Conservation (phyloP, 805 yeast species). For the Nakazawaea wyomingensis region DNA sequence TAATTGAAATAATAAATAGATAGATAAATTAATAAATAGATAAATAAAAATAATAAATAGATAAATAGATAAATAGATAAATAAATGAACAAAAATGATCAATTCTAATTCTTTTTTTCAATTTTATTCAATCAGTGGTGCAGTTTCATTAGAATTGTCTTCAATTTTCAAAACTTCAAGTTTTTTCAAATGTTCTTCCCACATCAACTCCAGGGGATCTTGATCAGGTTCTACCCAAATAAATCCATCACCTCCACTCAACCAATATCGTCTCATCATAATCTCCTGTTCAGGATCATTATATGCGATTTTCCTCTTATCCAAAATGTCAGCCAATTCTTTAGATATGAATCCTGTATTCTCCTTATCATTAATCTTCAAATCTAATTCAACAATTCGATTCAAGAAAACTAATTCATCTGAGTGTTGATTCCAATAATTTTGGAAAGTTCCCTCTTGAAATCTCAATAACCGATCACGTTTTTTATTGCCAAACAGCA, state of each 20-base stretch:
- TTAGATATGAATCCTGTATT: slow-evolving; percentile 30
- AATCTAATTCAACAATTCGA: slow-evolving; percentile 61
- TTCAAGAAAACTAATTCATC: slow-evolving; percentile 67
- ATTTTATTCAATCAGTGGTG: neutral
- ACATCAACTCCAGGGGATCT: slow-evolving; percentile 68
- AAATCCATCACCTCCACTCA: slow-evolving; percentile 79
- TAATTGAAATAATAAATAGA: neutral
- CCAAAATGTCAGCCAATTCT: slow-evolving; percentile 23
- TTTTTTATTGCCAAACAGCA: slow-evolving; percentile 42
- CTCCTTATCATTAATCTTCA: slow-evolving; percentile 40
- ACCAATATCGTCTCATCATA: slow-evolving; percentile 79
- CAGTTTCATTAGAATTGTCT: too few relatives aligned
- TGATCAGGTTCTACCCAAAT: slow-evolving; percentile 90
- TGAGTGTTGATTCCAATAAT: slow-evolving; percentile 58
- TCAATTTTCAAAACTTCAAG: neutral
- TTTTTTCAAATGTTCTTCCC: slow-evolving; percentile 26
- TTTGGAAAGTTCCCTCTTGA: slow-evolving; percentile 59
- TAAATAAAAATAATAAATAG: neutral
- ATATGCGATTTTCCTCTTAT: slow-evolving; percentile 30
- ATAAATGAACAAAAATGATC: neutral
- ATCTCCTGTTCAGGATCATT: slow-evolving; percentile 60
- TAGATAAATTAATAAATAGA: neutral
- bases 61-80: neutral
- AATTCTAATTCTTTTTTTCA: too few relatives aligned
- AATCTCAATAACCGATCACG: slow-evolving; percentile 51